phyloP scores from a whole-genome alignment of 352 stramenopile genomes.

The Peronospora destructor region DNA sequence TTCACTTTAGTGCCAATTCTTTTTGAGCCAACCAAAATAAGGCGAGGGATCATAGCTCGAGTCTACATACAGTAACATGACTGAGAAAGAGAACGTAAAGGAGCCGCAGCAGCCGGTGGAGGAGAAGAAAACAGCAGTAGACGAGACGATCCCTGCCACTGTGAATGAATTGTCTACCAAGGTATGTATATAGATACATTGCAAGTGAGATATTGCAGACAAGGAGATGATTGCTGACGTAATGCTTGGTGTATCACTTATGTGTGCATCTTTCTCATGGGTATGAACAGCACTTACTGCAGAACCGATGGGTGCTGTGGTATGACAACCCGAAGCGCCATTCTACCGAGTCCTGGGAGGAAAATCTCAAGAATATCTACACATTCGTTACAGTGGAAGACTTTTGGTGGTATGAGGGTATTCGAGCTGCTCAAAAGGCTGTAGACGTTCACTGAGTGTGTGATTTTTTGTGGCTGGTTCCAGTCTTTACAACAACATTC shows the following conservation, averaged over 20 bases:
- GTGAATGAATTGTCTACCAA: conserved; percentile 55
- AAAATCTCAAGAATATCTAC: conserved; percentile 89
- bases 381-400: conserved; percentile 93
- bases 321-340: conserved; percentile 87
- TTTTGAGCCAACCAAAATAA: conserved; percentile 34
- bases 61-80: not conserved
- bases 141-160: conserved; percentile 25
- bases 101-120: conserved; percentile 26
- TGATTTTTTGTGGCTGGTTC: conserved; percentile 1
- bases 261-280: conserved; percentile 6
- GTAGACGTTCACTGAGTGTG: conserved; percentile 1
- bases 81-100: conserved; percentile 31
- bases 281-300: conserved; percentile 60
- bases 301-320: conserved; percentile 86
- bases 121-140: conserved; percentile 28
- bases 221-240: conserved; percentile 11
- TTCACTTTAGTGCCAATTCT: conserved; percentile 17
- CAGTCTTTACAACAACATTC: conserved; percentile 93
- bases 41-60: conserved; percentile 13
- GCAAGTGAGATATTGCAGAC: not conserved
- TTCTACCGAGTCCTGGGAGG: conserved; percentile 82
- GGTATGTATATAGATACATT: conserved; percentile 19
- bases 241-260: not conserved
- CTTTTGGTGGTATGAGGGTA: conserved; percentile 89
- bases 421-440: not conserved